Evolutionary conservation across 257 asterid species (phyloP), one percentile per base, ranked within the genome.

Genomic region (Primulina eburnea): DNA sequence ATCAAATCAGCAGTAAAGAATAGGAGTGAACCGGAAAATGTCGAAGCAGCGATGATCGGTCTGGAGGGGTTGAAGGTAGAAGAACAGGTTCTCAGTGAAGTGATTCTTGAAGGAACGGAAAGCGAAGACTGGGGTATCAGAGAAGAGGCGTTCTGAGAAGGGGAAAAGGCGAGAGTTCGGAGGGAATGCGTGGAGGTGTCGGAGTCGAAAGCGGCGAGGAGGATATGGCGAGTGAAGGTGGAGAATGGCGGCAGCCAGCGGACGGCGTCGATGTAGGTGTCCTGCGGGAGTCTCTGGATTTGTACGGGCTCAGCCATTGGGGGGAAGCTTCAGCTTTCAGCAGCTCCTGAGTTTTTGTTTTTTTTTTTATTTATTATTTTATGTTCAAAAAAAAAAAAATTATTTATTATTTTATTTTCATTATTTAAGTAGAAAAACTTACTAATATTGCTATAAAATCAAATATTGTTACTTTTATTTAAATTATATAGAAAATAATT

Each of bases 191-290:
- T 69, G 33, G 96, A 77, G 71, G 90, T 30, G 65, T 81, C 85
- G 76, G 89, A 67, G 75, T 88, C 83, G 68, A 74, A 90, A 62
- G 88, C 66, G 74, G 97, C 86, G 62, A 88, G 85, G 80, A 90
- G 69, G 67, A 92, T 65, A 84, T 77, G 87, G 88, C 92, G 96
- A 73, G 82, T 71, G 86, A 84, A 76, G 76, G 95, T 74, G 73
- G 97, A 90, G 79, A 87, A 73, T 30, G 84, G 90, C 12, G 96
- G 98, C 20, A 92, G 93, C 89, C 90, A 92, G 4, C 93, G 95
- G 76, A 90, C 80, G 66, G 88, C 85, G 81, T 90, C 96, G 72
- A 87, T 73, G 89, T 87, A 92, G 8, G 82, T 33, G 71, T 79
- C 18, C 18, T 81, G 95, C 7, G 96, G 97, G 60, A 83, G 73